Evolutionary conservation across 1,284 basidiomycete species (phyloP), one percentile per base, ranked within the genome.

Genomic region (Trametes sp.): DNA sequence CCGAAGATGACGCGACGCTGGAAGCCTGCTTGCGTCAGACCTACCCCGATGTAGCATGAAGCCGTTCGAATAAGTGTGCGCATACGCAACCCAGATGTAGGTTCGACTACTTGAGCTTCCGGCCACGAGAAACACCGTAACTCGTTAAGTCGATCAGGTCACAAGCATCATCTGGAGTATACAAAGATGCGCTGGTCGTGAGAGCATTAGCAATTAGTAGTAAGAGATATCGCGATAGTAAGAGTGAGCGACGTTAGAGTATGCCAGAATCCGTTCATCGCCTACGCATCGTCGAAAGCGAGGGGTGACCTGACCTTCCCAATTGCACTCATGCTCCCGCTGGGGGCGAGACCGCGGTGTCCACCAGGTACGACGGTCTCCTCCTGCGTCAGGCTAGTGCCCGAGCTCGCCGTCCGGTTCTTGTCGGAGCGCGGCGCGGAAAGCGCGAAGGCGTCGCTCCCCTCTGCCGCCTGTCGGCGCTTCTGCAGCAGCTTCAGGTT

Each of bases 401-500:
- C 42, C 24, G 42, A 24, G 21, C 42, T 45, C 6, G 42, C 24
- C 5, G 21, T 24, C 23, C 42, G 42, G 9, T 45, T 45, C 10
- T 45, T 45, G 23, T 45, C 42, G 38, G 38, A 41, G 23, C 42
- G 42, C 42, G 42, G 42, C 9, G 24, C 42, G 9, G 52, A 54
- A 19, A 54, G 52, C 26, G 56, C 28, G 21, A 58, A 29, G 11
- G 19, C 21, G 24, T 42, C 23, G 56, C 45, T 28, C n/a, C 23
- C 46, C 5, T 16, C 55, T 44, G 31, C 41, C 21, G 45, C 44
- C 29, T 36, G 7, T 2, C 46, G 16, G 14, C 21, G 33, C 46
- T 61, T 45, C 33, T 63, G 51, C 41, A 71, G 64, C 35, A 69
- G 70, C 58, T 65, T 69, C 24, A 72, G 66, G 61, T 72, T 72